phyloP scores from a whole-genome alignment of 202 grass and related monocot species.

The Panicum hallii region DNA sequence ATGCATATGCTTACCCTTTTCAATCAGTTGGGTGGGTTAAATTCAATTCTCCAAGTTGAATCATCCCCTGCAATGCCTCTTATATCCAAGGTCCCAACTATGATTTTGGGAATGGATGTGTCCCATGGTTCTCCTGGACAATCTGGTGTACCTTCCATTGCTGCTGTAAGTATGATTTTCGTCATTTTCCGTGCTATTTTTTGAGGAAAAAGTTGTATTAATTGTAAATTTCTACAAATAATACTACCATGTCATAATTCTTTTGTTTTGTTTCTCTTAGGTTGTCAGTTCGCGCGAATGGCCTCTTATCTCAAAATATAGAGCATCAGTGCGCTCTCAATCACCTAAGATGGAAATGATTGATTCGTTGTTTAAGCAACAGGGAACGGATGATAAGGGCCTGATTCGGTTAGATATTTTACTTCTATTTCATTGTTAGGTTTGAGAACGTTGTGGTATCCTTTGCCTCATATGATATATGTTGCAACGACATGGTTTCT shows the following conservation, averaged over 20 bases:
- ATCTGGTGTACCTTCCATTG: constrained; percentile 82
- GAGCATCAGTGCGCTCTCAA: constrained; percentile 86
- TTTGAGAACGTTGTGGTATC: neutral
- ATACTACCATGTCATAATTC: neutral
- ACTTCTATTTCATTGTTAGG: neutral
- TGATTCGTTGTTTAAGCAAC: constrained; percentile 80
- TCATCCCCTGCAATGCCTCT: constrained; percentile 57
- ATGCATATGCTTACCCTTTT: neutral
- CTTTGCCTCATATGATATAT: neutral
- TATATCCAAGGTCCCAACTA: constrained; percentile 72
- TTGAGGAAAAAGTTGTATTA: neutral
- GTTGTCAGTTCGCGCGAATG: constrained; percentile 92
- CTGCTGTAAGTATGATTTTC: constrained; percentile 58
- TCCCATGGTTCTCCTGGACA: constrained; percentile 86
- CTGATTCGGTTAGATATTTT: constrained; percentile 54
- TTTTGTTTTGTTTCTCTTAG: constrained; percentile 39
- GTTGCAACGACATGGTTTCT: neutral
- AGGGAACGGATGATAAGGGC: constrained; percentile 60
- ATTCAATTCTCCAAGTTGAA: constrained; percentile 78
- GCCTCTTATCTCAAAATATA: constrained; percentile 91
- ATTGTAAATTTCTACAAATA: neutral
- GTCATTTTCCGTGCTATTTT: neutral
- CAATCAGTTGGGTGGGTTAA: constrained; percentile 82
- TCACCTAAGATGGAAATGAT: constrained; percentile 88
- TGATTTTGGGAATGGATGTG: constrained; percentile 95